Percentiles rank a stretch among this genome's conserved stretches.
phyloP scores from a whole-genome alignment of 129 eudicot species.

The Tagetes erecta region DNA sequence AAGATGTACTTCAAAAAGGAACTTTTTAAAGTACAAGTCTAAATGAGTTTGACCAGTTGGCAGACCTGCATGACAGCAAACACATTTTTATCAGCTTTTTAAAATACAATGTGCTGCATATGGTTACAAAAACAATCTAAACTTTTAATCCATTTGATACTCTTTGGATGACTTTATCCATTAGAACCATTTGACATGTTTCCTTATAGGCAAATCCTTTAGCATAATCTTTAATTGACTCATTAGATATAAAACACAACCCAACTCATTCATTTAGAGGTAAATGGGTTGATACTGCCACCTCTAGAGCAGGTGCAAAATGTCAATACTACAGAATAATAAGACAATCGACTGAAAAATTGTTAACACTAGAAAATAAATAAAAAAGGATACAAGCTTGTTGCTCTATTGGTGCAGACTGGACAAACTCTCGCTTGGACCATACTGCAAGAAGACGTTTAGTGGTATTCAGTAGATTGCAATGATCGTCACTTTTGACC shows the following conservation, averaged over 20 bases:
- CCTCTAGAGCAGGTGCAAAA: conserved; percentile 11
- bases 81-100: background rate
- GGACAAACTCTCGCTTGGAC: conserved; percentile 89
- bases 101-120: background rate
- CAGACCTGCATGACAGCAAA: background rate
- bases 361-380: background rate
- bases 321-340: conserved; percentile 2
- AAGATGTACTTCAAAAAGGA: background rate
- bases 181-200: background rate
- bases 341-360: background rate
- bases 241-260: background rate
- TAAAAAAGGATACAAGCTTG: conserved; percentile 85
- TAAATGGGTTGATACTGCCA: background rate
- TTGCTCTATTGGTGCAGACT: conserved; percentile 82
- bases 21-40: background rate
- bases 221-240: conserved; percentile 4
- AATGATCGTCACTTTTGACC: conserved; percentile 38
- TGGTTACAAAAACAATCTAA: background rate
- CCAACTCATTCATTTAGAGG: background rate
- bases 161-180: background rate
- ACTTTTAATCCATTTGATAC: conserved; percentile 3
- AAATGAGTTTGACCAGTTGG: background rate
- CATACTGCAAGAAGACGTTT: conserved; percentile 72
- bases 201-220: background rate
- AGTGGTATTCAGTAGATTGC: conserved; percentile 52